Conservation (phyloP, 495 filamentous ascomycete species). For the Echria macrotheca region DNA sequence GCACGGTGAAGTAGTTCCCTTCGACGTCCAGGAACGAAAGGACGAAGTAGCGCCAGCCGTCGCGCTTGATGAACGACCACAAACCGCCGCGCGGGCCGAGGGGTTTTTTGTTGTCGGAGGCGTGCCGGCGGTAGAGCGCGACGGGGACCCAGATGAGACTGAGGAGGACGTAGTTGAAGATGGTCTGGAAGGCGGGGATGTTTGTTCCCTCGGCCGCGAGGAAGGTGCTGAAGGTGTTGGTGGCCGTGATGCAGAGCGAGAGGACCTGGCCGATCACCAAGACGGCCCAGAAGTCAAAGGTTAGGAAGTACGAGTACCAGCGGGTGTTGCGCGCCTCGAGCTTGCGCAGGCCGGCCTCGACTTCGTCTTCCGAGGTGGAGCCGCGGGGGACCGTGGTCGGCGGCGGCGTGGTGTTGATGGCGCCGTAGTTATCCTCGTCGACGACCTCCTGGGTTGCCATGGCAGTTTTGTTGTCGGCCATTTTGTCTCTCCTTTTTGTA, state of each 20-base stretch:
- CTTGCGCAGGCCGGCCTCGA: slow-evolving; percentile 33
- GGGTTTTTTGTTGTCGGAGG: too few species aligned
- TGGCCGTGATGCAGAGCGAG: slow-evolving; percentile 79
- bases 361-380: slow-evolving; percentile 24
- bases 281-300: slow-evolving; percentile 81
- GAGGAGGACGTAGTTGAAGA: slow-evolving; percentile 90
- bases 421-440: too few species aligned
- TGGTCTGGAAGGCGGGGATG: slow-evolving; percentile 94
- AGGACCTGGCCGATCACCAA: slow-evolving; percentile 80
- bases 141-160: slow-evolving; percentile 74
- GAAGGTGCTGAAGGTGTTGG: slow-evolving; percentile 80
- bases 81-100: slow-evolving; percentile 69
- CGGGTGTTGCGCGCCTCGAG: slow-evolving; percentile 46
- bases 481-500: not conserved
- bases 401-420: slow-evolving; percentile 2
- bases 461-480: slow-evolving; percentile 9
- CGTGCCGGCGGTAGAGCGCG: slow-evolving; percentile 76
- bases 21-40: slow-evolving; percentile 89
- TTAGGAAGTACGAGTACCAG: slow-evolving; percentile 75
- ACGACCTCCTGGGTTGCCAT: too few species aligned
- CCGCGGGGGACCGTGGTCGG: slow-evolving; percentile 15
- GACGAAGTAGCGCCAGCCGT: slow-evolving; percentile 94
- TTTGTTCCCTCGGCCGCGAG: slow-evolving; percentile 63
- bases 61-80: slow-evolving; percentile 51
- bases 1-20: slow-evolving; percentile 95